Conservation (phyloP, 352 stramenopile species). For the Phytopythium sindhum region DNA sequence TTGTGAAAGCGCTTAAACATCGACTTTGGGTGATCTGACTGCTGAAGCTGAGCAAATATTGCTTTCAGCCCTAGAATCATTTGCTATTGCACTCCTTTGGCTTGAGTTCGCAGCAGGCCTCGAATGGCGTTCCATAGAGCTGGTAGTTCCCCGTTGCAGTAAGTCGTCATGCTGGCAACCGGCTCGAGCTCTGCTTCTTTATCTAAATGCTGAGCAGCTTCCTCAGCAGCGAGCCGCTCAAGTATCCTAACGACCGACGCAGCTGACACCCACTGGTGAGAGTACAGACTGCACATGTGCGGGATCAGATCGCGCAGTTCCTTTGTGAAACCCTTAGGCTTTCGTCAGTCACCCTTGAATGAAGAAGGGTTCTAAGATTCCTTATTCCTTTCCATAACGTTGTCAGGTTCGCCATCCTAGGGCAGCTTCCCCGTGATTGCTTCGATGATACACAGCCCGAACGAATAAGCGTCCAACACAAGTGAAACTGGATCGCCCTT, state of each 20-base stretch:
- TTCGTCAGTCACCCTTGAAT: not conserved
- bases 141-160: not conserved
- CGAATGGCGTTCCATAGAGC: not conserved
- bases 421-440: conserved; percentile 21
- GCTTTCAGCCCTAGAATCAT: not conserved
- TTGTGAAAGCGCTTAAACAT: not conserved
- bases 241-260: conserved; percentile 8
- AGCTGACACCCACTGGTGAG: conserved; percentile 14
- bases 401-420: conserved; percentile 21
- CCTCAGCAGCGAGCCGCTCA: not conserved
- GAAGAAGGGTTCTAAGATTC: not conserved
- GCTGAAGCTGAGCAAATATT: not conserved
- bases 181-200: not conserved
- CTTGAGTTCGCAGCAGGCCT: not conserved
- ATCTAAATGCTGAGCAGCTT: not conserved
- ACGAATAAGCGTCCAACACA: conserved; percentile 31
- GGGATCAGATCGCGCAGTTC: conserved; percentile 18
- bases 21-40: not conserved
- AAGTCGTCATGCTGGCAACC: not conserved
- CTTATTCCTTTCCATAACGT: not conserved
- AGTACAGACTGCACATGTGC: conserved; percentile 28
- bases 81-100: not conserved
- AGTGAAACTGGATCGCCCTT: conserved; percentile 8
- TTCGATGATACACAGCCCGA: conserved; percentile 39
- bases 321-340: not conserved